Evolutionary conservation across 2,329 filamentous ascomycete species (phyloP), one percentile per base, ranked within the genome.

Genomic region (Microdochium nivale): DNA sequence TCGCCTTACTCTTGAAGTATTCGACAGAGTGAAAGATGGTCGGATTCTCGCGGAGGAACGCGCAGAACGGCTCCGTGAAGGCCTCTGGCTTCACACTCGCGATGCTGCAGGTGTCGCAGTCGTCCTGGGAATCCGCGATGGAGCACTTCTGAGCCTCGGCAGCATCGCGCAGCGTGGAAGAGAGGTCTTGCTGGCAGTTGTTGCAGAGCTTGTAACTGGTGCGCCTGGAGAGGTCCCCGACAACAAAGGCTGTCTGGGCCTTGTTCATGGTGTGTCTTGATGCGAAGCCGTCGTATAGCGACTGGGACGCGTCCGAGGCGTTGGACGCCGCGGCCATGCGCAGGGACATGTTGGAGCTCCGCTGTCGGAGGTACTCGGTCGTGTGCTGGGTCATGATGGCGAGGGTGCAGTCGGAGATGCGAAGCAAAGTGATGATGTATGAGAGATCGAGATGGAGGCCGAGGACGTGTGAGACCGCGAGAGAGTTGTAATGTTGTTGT

Each of bases 11-110:
- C 61, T 86, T 83, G 65, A 96, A 89, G 60, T 89, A 81, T 53
- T 83, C 80, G 25, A 96, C 90, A 1, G 89, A 83, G 63, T 99
- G 94, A 68, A 95, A 99, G 47, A 96, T 81, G 9, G 94, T 97
- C 0, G 94, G 94, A 65, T 96, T 96, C 55, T 87, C 79, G 46
- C 84, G 87, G 73, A 97, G 80, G 65, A 96, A 97, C 50, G 89
- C 79, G 65, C 87, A 86, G 67, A 95, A 96, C 1, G 90, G 89
- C 69, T 90, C 77, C 9, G 88, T 87, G 67, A 90, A 95, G 53
- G 76, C 77, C 61, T 84, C 83, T 3, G 83, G 79, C 50, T 73
- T 71, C 13, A 58, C 49, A 2, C 52, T 47, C 47, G 56, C 54
- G 44, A 64, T 47, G 21, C 54, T 51, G 48, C 60, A 63, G 10